Evolutionary conservation across 768 basidiomycete genomes (phyloP).

Genomic region (Hericium rajendrae): DNA sequence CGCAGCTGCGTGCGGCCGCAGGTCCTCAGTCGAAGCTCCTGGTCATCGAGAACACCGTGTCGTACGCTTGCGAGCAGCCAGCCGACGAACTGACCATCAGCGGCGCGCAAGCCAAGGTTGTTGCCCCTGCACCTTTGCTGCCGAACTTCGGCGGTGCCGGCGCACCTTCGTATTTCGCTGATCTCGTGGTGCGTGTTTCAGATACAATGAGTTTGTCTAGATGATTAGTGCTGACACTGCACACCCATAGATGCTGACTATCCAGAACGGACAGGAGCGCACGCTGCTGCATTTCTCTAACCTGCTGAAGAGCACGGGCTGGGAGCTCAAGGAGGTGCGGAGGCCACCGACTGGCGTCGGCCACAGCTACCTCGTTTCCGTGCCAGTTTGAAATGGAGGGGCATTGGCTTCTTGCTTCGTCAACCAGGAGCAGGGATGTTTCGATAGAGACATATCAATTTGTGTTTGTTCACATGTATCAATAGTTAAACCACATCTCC

Average conservation of each 20-base stretch:
- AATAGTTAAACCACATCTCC: no score
- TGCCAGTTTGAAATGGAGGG: not conserved
- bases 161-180: not conserved
- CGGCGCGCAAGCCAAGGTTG: not conserved
- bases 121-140: not conserved
- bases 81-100: not conserved
- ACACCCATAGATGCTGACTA: constrained; percentile 28
- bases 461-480: no score
- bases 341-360: not conserved
- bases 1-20: constrained; percentile 20
- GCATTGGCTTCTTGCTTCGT: no score
- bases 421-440: no score
- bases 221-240: no score
- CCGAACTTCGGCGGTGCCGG: not conserved
- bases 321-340: constrained; percentile 19
- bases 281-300: constrained; percentile 24
- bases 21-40: constrained; percentile 29
- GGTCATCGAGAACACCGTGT: constrained; percentile 20
- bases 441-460: no score
- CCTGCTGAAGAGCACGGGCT: constrained; percentile 24
- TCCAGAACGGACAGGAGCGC: constrained; percentile 31
- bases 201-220: not conserved
- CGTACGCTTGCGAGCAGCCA: not conserved
- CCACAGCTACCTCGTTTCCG: not conserved
- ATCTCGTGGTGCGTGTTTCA: not conserved